phyloP scores from a whole-genome alignment of 352 stramenopile genomes.

The Globisporangium splendens region DNA sequence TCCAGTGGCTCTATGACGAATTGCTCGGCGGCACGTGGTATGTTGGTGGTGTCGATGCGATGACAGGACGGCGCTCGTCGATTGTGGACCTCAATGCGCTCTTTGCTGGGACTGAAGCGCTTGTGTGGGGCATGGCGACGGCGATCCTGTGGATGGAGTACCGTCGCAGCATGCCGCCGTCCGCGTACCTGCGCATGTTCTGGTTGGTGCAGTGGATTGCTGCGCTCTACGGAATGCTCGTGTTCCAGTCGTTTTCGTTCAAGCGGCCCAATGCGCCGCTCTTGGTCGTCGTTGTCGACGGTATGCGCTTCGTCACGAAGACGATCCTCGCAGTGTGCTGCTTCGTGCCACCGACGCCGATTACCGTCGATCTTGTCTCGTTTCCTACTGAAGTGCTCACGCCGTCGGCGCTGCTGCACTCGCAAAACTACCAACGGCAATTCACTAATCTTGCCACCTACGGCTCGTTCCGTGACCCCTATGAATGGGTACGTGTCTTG shows the following conservation, averaged over 20 bases:
- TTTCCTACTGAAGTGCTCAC: constrained; percentile 43
- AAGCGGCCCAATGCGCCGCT: background rate
- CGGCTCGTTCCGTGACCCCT: constrained; percentile 46
- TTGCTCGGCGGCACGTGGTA: constrained; percentile 28
- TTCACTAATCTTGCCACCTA: constrained; percentile 41
- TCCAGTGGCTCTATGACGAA: constrained; percentile 50
- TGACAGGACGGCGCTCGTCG: too few species aligned
- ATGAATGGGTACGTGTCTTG: constrained; percentile 17
- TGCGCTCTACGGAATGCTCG: constrained; percentile 39
- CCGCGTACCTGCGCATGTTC: constrained; percentile 48
- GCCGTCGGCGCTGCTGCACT: constrained; percentile 58
- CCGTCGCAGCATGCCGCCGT: constrained; percentile 53
- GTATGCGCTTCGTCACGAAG: constrained; percentile 35
- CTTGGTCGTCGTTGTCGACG: constrained; percentile 24
- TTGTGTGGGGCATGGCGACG: constrained; percentile 53
- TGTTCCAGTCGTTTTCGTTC: constrained; percentile 21
- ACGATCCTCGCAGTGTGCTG: constrained; percentile 47
- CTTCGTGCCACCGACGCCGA: constrained; percentile 41
- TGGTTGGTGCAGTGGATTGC: constrained; percentile 62
- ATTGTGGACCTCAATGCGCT: constrained; percentile 25
- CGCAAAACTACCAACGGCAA: constrained; percentile 24
- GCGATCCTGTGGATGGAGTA: constrained; percentile 78
- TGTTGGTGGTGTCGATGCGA: background rate
- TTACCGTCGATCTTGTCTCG: constrained; percentile 47
- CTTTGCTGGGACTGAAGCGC: constrained; percentile 47